Evolutionary conservation across 2,329 filamentous ascomycete genomes (phyloP), one percentile per base, ranked within the genome.

Genomic region (Pseudocercospora cruenta): DNA sequence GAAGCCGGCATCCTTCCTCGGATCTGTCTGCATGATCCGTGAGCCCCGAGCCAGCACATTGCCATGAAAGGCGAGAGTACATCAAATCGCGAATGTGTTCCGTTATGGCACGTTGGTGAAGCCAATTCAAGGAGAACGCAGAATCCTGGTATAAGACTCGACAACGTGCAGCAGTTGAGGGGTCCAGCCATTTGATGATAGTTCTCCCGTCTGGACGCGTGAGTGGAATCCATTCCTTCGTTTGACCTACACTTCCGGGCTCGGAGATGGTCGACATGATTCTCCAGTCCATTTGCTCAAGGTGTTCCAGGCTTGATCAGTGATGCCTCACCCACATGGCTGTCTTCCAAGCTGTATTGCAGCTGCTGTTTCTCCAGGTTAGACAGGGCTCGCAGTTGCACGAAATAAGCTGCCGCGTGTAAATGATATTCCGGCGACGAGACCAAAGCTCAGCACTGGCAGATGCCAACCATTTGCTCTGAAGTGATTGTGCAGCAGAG

Each of bases 41-140:
- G 80, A 4, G 81, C 77, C 24, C 82, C 80, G 33, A 82, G 83
- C 51, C 51, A 54, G 21, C 24, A n/a, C 21, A 54, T 31, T n/a
- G 21, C 51, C 21, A 14, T 16, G 51, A 24, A 3, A 54, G 51
- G 2, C 24, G 51, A 28, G 14, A 16, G 6, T 24, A 26, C 51
- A 54, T 28, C 3, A 24, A 22, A 28, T 28, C 24, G 21, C 21
- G 24, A 26, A 28, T 28, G 21, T 16, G 21, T 26, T 28, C 6
- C 4, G 51, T 24, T 24, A 54, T 54, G 21, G 24, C 16, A 14
- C 24, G 9, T 28, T 54, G 51, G 31, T 54, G 51, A 14, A 54
- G 24, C 51, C 51, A 54, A 16, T 0, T 16, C 0, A 24, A 4
- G 51, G 51, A 8, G 7, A 54, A 54, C 24, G 21, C 21, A 5